These are phyloP conservation scores for Euphorbia lathyris DNA, from an alignment of 345 rosid species.

Conservation along the genomic window DNA sequence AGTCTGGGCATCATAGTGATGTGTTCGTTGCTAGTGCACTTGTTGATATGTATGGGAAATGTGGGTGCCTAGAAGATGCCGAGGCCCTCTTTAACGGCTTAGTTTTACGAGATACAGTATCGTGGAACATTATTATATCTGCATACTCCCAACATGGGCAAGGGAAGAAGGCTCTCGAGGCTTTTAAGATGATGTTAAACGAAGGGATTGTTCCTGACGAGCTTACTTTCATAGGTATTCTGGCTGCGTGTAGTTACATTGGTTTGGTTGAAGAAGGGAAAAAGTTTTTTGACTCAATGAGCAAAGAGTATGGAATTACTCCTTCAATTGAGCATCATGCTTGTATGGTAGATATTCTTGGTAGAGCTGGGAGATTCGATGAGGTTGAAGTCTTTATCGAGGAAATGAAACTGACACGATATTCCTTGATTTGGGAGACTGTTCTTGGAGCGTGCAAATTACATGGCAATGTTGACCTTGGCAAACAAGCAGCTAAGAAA, in stretches of 20 bases:
- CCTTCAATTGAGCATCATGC: constrained; percentile 38
- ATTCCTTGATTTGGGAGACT: constrained; percentile 42
- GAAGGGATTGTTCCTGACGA: constrained; percentile 37
- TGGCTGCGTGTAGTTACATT: constrained; percentile 37
- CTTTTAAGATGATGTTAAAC: constrained; percentile 36
- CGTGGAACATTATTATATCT: constrained; percentile 40
- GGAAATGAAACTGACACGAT: constrained; percentile 21
- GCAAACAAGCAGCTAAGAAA: constrained; percentile 34
- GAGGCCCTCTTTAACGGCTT: constrained; percentile 33
- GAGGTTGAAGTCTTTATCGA: constrained; percentile 34
- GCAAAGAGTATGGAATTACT: constrained; percentile 24
- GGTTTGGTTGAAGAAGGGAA: constrained; percentile 38
- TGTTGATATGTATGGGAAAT: constrained; percentile 39
- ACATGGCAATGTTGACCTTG: constrained; percentile 33
- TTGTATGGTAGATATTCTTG: constrained; percentile 36
- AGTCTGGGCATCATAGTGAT: constrained; percentile 27
- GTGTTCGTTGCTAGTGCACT: constrained; percentile 32
- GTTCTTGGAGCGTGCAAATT: constrained; percentile 36
- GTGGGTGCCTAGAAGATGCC: constrained; percentile 41
- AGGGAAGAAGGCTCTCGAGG: constrained; percentile 37
- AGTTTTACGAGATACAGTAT: constrained; percentile 21
- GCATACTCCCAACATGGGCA: constrained; percentile 33
- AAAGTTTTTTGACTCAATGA: constrained; percentile 24
- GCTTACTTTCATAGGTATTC: constrained; percentile 31
- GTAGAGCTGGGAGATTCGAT: constrained; percentile 35